Percentiles rank a stretch among this genome's conserved stretches.
phyloP scores from a whole-genome alignment of 2,329 filamentous ascomycete species.

The Aspergillus oerlinghausenensis region DNA sequence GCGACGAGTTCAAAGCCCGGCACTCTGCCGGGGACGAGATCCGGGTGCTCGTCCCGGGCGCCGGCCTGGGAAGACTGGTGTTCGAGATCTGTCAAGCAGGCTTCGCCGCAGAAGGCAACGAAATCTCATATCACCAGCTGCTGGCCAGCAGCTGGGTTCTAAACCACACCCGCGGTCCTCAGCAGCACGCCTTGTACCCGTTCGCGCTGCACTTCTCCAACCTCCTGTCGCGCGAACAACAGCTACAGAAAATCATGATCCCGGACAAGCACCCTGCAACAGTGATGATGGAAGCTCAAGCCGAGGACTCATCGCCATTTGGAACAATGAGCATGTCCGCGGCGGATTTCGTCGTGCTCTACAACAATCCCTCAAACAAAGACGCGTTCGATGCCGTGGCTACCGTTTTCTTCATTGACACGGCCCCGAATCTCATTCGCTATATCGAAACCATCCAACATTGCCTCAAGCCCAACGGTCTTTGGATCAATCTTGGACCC shows the following conservation, averaged over 20 bases:
- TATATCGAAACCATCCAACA: constrained; percentile 80
- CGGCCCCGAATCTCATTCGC: constrained; percentile 83
- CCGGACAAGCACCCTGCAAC: constrained; percentile 74
- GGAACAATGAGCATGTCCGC: constrained; percentile 89
- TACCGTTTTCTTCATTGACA: constrained; percentile 95
- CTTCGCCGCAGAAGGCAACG: constrained; percentile 78
- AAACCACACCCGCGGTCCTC: constrained; percentile 51
- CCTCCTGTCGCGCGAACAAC: constrained; percentile 66
- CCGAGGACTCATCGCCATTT: constrained; percentile 27
- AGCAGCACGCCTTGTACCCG: constrained; percentile 71
- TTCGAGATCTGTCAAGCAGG: constrained; percentile 77
- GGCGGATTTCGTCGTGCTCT: constrained; percentile 87
- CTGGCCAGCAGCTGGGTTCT: constrained; percentile 65
- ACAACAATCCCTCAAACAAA: constrained; percentile 59
- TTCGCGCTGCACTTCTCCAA: constrained; percentile 90
- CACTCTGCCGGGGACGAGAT: constrained; percentile 41
- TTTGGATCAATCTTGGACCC: constrained; percentile 87
- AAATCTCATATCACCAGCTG: constrained; percentile 97
- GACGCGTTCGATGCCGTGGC: constrained; percentile 74
- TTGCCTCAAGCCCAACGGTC: constrained; percentile 70
- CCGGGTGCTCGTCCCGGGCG: constrained; percentile 79
- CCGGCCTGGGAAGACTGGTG: constrained; percentile 80
- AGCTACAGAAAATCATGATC: constrained; percentile 67
- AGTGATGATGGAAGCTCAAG: constrained; percentile 42
- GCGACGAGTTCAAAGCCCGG: constrained; percentile 39